Conservation (phyloP, 345 rosid genomes). For the Salix arbutifolia region DNA sequence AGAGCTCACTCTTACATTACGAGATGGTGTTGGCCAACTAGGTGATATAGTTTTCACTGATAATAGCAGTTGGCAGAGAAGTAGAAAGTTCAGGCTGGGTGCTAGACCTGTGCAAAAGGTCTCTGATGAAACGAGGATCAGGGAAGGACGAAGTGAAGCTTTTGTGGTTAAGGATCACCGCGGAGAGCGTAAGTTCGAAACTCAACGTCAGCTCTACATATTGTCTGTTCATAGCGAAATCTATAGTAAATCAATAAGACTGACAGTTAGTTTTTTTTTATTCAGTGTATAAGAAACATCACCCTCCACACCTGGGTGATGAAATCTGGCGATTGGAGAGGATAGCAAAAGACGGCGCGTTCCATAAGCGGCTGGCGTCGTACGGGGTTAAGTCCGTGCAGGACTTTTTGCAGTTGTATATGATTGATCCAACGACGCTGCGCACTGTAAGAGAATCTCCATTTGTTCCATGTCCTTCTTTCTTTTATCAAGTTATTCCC, state of each 20-base stretch:
- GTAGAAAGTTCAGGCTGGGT: conserved; percentile 70
- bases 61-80: conserved; percentile 74
- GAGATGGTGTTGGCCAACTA: conserved; percentile 45
- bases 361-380: conserved; percentile 34
- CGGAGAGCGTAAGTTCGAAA: conserved; percentile 61
- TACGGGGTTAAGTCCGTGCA: conserved; percentile 28
- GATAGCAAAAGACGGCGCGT: conserved; percentile 62
- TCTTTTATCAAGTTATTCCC: background rate
- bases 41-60: conserved; percentile 57
- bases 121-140: conserved; percentile 36
- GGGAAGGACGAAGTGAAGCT: conserved; percentile 62
- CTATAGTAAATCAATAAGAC: background rate
- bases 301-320: conserved; percentile 60
- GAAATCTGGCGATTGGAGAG: conserved; percentile 72
- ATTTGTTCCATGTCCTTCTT: background rate
- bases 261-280: conserved; percentile 2
- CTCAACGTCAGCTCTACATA: background rate
- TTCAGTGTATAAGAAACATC: conserved; percentile 66
- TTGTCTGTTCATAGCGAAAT: background rate
- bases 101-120: conserved; percentile 38
- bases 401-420: conserved; percentile 36
- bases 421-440: conserved; percentile 19
- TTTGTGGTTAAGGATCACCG: conserved; percentile 78
- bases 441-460: conserved; percentile 37
- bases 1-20: conserved; percentile 37